Conservation (phyloP, 805 yeast species). For the Spathaspora girioi region DNA sequence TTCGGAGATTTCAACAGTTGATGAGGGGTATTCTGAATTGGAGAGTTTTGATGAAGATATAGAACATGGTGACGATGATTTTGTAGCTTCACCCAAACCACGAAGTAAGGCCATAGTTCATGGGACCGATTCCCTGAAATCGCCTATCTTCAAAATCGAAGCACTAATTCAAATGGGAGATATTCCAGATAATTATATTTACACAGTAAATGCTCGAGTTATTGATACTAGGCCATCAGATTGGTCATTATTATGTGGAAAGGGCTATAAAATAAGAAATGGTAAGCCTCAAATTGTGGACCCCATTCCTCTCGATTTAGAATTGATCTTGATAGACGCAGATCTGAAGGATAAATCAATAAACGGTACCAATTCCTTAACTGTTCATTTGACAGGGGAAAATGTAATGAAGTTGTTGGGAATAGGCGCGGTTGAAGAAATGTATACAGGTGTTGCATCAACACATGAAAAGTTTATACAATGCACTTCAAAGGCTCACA, state of each 20-base stretch:
- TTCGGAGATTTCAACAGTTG: background rate
- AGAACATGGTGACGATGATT: background rate
- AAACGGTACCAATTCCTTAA: background rate
- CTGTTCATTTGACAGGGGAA: background rate
- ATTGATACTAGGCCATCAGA: background rate
- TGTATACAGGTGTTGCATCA: background rate
- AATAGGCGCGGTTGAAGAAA: background rate
- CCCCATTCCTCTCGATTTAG: slow-evolving; percentile 1
- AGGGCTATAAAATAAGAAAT: background rate
- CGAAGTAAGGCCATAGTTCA: background rate
- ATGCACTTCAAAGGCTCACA: background rate
- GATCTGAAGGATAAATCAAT: background rate
- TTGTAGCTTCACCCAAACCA: background rate
- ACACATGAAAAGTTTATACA: background rate
- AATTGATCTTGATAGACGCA: slow-evolving; percentile 1
- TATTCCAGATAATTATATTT: background rate
- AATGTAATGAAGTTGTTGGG: background rate
- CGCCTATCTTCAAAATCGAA: background rate
- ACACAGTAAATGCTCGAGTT: background rate
- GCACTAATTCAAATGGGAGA: background rate
- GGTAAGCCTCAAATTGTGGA: background rate
- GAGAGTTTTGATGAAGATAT: background rate
- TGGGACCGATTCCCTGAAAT: too few species aligned
- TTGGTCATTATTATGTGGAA: slow-evolving; percentile 5
- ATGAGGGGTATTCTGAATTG: background rate